Evolutionary conservation across 2,329 filamentous ascomycete species (phyloP).

Genomic region (Zasmidium citrigriseum): DNA sequence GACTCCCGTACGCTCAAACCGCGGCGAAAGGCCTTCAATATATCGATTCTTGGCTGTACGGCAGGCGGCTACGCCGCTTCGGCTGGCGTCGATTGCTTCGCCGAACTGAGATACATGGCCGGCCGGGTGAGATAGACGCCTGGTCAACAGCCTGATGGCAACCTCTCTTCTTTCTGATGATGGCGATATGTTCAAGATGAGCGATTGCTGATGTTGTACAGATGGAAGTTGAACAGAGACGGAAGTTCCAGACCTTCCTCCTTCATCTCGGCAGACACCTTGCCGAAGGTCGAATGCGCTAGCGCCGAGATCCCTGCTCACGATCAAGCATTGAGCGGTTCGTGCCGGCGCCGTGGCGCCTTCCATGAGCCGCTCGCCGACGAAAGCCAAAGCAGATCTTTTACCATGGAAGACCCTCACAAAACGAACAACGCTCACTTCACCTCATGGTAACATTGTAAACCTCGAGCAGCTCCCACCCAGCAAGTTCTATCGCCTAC

Average conservation of each 20-base stretch:
- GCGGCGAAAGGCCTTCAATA: not conserved
- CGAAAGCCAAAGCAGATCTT: not conserved
- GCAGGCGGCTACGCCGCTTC: not conserved
- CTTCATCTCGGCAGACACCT: not conserved
- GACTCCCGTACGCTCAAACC: conserved; percentile 4
- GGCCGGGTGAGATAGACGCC: not conserved
- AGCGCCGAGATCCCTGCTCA: not conserved
- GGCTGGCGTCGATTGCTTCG: too few species aligned
- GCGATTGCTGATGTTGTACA: not conserved
- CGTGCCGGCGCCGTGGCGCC: not conserved
- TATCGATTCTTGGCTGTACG: not conserved
- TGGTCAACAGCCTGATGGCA: too few species aligned
- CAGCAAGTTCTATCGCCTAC: not conserved
- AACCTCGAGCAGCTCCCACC: not conserved
- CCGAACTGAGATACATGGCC: too few species aligned
- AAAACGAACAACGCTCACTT: not conserved
- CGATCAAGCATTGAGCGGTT: not conserved
- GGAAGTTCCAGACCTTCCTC: not conserved
- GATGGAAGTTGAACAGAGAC: not conserved
- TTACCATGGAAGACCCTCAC: not conserved
- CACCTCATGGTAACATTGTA: too few species aligned
- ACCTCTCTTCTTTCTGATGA: too few species aligned
- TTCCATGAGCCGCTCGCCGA: not conserved
- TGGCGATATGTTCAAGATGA: too few species aligned
- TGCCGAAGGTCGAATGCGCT: not conserved